Evolutionary conservation across 2,329 filamentous ascomycete species (phyloP), one percentile per base, ranked within the genome.

Genomic region (Pezicula rhizophila): DNA sequence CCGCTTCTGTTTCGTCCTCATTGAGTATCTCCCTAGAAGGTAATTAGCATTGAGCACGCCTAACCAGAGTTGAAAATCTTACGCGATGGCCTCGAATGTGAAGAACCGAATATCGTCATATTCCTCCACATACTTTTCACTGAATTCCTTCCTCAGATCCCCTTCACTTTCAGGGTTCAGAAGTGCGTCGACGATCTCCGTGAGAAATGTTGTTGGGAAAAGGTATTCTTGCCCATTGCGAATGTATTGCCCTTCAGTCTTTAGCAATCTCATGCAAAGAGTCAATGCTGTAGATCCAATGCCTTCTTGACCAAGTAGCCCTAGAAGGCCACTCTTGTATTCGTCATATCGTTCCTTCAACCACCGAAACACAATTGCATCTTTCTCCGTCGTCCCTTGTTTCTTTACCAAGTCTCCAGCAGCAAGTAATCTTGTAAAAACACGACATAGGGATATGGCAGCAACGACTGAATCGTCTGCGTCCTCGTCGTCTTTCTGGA

Each of bases 31-130:
- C 62, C 46, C 68, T 71, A 31, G 12, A 23, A 28, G 18, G n/a
- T 52, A 52, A 37, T 59, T 48, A 58, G 50, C 18, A 35, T 41
- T 28, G 18, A n/a, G 8, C 17, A 12, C 18, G n/a, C 28, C 28
- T 15, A 17, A 18, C 44, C 15, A 20, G 10, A n/a, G 37, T 35
- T 2, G 39, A 28, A 28, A 7, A 50, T 73, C 82, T 59, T 78
- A 89, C 84, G 79, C 79, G 57, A 95, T 72, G 12, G 80, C 79
- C 59, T 83, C 77, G 63, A 95, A 87, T 0, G 89, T 89, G 66
- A 87, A 89, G 66, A 85, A 95, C 55, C 89, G 78, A 52, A 96
- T 76, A 66, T 97, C 93, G 60, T 93, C 87, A 63, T 84, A 90
- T 65, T 85, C 76, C 64, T 87, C 83, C 44, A 90, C 75, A 64